Conservation (phyloP, 169 alveolate species). For the Plasmodium blacklocki region DNA sequence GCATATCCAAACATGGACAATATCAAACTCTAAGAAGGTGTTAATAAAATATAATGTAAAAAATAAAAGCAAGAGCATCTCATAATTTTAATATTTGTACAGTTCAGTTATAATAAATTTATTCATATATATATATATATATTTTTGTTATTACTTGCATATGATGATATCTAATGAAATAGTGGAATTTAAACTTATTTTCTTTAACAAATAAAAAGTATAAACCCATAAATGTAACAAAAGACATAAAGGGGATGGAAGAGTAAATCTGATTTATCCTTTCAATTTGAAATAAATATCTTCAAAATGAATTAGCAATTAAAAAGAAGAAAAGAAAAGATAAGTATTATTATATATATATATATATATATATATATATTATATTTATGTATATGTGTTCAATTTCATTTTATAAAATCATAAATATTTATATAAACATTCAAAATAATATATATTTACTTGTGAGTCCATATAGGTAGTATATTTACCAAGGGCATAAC, state of each 20-base stretch:
- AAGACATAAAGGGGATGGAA: constrained; percentile 67
- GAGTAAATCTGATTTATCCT: constrained; percentile 47
- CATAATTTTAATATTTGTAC: no score
- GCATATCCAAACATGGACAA: constrained; percentile 75
- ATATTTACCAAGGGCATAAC: constrained; percentile 69
- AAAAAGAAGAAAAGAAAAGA: not conserved
- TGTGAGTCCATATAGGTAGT: constrained; percentile 47
- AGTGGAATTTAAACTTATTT: constrained; percentile 66
- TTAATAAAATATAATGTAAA: not conserved
- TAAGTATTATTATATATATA: not conserved
- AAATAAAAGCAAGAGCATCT: not conserved
- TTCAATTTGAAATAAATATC: constrained; percentile 55
- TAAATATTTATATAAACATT: not conserved
- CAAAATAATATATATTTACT: constrained; percentile 39
- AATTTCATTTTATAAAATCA: not conserved
- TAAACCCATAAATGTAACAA: constrained; percentile 67
- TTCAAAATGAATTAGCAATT: not conserved
- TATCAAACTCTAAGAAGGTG: constrained; percentile 21
- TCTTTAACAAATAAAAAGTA: constrained; percentile 69
- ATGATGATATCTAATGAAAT: constrained; percentile 61
- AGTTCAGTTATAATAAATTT: not conserved
- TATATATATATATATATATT: not conserved
- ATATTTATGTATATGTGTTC: not conserved
- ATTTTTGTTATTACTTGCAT: constrained; percentile 56
- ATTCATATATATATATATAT: not conserved